Percentiles rank a stretch among this genome's conserved stretches.
Conservation (phyloP, 768 basidiomycete genomes). For the Suillus decipiens region DNA sequence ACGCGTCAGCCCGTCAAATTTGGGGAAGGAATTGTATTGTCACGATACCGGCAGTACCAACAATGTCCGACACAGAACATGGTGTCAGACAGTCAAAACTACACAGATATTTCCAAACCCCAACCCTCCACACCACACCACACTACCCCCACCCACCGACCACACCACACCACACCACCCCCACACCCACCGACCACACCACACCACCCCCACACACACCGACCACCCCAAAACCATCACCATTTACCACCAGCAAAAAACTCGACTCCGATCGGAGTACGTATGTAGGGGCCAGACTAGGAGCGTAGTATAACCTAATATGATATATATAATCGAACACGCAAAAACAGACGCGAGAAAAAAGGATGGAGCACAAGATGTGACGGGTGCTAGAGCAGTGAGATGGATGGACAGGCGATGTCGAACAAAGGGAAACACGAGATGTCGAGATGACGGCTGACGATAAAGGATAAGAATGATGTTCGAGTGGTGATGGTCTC, state of each 20-base stretch:
- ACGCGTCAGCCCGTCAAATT: neutral
- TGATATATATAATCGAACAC: constrained; percentile 32
- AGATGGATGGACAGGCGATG: constrained; percentile 14
- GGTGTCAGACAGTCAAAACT: constrained; percentile 2
- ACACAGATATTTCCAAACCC: constrained; percentile 13
- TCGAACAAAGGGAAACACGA: constrained; percentile 16
- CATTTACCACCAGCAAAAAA: constrained; percentile 20
- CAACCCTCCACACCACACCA: constrained; percentile 15
- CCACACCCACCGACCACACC: no score
- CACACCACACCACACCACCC: no score
- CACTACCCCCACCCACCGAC: no score
- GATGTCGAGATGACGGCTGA: constrained; percentile 16
- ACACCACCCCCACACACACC: constrained; percentile 12
- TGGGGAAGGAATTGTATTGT: constrained; percentile 1
- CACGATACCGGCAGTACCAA: neutral
- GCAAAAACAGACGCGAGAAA: constrained; percentile 22
- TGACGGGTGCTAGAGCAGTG: constrained; percentile 16
- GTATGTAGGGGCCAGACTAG: constrained; percentile 25
- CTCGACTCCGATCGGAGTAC: constrained; percentile 12
- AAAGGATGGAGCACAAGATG: constrained; percentile 13
- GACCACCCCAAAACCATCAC: constrained; percentile 11
- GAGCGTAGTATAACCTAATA: constrained; percentile 24
- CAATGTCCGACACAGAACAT: neutral
- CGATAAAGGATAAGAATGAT: constrained; percentile 19
- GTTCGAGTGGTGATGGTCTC: constrained; percentile 16